Base-by-base conservation (phyloP, 2,329 filamentous ascomycete genomes). In the Phaeomoniella chlamydospora region DNA sequence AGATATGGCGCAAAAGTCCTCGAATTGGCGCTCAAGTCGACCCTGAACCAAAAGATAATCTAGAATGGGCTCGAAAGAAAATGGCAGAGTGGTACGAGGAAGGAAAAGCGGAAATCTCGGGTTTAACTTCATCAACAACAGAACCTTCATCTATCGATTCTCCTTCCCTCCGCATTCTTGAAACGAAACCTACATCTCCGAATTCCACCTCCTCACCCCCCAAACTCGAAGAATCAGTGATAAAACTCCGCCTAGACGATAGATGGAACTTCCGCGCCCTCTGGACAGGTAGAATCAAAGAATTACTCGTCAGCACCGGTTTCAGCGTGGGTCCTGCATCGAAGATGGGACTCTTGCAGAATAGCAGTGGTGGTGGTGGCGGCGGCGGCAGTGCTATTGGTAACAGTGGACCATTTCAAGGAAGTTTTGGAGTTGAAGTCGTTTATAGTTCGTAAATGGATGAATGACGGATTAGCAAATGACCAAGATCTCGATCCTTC, bases 281-380 rank as follows among this genome's bases (percentile, higher is more conserved):
- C 15, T 98, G 90, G 88, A 88, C 96, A 55, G 87, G 88, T 2
- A 72, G 86, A 37, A 73, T 92, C 40, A 94, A 96, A 62, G 88
- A 93, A 45, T 63, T 98, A 40, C 68, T 98, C 39, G 92, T 96
- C 54, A 93, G 85, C 48, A 68, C 94, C 30, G 90, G 90, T 6
- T 84, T 85, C 39, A 83, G 77, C 35, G 74, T 98, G 37, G 86
- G 93, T 52, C 67, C 61, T 9, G 51, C 39, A 5, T 17, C 30
- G 5, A 35, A 26, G 34, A 34, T 16, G 10, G 19, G 26, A 6
- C 32, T 19, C n/a, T 22, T 29, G n/a, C 14, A 31, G 10, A 22
- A 35, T n/a, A 26, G n/a, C 22, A n/a, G 9, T 9, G 9, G 6
- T 6, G n/a, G n/a, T n/a, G n/a, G 9, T 26, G 6, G n/a, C 22